Evolutionary conservation across 495 filamentous ascomycete species (phyloP), one percentile per base, ranked within the genome.

Genomic region (Trichoderma virens): DNA sequence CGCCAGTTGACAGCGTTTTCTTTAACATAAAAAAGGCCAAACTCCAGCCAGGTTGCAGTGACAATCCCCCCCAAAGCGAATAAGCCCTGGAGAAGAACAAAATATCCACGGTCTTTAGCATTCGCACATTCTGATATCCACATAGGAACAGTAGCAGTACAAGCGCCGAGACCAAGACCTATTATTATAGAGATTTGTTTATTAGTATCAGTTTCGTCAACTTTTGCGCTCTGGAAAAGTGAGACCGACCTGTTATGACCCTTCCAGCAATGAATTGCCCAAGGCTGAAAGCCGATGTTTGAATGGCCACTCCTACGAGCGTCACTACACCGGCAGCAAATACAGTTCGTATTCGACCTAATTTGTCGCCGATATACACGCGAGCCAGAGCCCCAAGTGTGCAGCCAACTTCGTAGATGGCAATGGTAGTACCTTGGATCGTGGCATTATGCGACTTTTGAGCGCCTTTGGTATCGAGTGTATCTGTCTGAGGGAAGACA

Each of bases 51-150:
- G 18, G 85, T 83, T 16, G 87, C 85, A 47, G 88, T 62, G 76
- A 89, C 88, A 70, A 88, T 85, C 76, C 89, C 89, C 27, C 83
- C 85, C 1, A 84, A 82, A 39, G 89, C 86, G 65, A 86, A 79
- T 67, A 84, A 86, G 67, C 91, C 91, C 70, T 93, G 88, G 62
- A 93, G 91, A 76, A 89, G 92, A 70, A 95, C 92, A 56, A 89
- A 80, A 28, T 84, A 84, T 72, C 87, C 87, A 69, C 87, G 83
- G 60, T 88, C 82, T 67, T 82, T 83, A 74, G 83, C 82, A 25
- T 86, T 86, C 7, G 82, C 79, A 63, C 82, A 79, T 74, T 89
- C 87, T 25, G 84, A 86, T 86, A 89, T 88, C 76, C 89, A 90
- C 38, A 90, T 74, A 70, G 88, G 85, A 73, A 87, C 35, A 39